These are phyloP conservation scores for Chlamydomonas sp. DNA, from an alignment of 139 green algal species.

Conservation along the genomic window DNA sequence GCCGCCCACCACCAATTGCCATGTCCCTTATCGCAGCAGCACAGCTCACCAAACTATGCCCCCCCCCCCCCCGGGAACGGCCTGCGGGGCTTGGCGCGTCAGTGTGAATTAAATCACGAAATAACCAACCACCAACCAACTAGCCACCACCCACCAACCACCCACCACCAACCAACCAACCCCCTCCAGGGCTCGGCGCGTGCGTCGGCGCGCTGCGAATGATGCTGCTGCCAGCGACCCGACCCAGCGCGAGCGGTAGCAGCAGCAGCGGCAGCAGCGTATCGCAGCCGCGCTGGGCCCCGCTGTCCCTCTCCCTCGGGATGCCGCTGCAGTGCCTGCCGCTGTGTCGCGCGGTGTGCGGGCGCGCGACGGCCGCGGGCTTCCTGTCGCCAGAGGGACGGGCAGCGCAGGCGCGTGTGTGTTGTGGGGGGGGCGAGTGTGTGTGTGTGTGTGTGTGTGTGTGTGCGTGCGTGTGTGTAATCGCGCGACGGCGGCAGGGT, in stretches of 20 bases:
- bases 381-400: conserved; percentile 43
- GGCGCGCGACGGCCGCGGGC: conserved; percentile 17
- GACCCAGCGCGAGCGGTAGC: not conserved
- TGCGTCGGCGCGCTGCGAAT: not conserved
- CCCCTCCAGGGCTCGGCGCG: not conserved
- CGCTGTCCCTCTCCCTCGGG: conserved; percentile 59
- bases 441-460: not conserved
- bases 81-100: too few species aligned
- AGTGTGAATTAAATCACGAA: too few species aligned
- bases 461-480: not conserved
- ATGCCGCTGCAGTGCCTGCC: conserved; percentile 58
- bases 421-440: conserved; percentile 32
- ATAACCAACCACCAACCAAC: too few species aligned
- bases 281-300: conserved; percentile 46
- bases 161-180: too few species aligned
- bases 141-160: too few species aligned
- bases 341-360: conserved; percentile 68
- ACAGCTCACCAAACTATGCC: too few species aligned
- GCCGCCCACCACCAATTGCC: too few species aligned
- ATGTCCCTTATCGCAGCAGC: too few species aligned
- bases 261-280: too few species aligned
- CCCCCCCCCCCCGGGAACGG: too few species aligned
- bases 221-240: not conserved
- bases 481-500: not conserved
- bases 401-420: conserved; percentile 37